These are phyloP conservation scores for Exophiala viscosa DNA, from an alignment of 2,329 filamentous ascomycete species.

Conservation along the genomic window DNA sequence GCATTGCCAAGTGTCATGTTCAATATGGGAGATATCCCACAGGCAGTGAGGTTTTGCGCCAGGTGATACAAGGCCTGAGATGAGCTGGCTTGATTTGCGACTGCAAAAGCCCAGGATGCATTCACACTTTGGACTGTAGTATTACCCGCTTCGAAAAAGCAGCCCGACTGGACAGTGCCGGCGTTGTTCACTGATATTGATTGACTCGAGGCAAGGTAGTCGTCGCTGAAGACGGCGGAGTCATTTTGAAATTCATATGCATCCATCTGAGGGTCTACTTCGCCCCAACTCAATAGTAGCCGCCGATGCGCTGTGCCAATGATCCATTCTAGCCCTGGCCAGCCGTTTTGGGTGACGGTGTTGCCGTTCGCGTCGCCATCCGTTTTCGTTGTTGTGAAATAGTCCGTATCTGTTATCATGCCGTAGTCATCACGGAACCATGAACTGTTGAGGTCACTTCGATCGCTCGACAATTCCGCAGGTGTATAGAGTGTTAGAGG, in stretches of 20 bases:
- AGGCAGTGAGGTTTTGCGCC: slow-evolving; percentile 47
- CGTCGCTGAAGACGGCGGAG: slow-evolving; percentile 48
- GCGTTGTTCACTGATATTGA: slow-evolving; percentile 29
- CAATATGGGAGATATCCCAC: slow-evolving; percentile 59
- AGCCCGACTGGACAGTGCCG: slow-evolving; percentile 49
- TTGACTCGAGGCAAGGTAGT: slow-evolving; percentile 36
- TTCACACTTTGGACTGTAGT: slow-evolving; percentile 44
- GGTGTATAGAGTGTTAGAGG: slow-evolving; percentile 50
- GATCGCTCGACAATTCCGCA: slow-evolving; percentile 46
- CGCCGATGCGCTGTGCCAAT: slow-evolving; percentile 54
- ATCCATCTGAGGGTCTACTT: slow-evolving; percentile 55
- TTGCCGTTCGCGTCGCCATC: slow-evolving; percentile 25
- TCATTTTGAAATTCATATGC: slow-evolving; percentile 56
- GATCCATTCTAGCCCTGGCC: slow-evolving; percentile 60
- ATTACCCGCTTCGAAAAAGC: slow-evolving; percentile 48
- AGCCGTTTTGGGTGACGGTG: slow-evolving; percentile 54
- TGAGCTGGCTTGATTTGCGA: slow-evolving; percentile 21
- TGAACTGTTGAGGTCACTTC: slow-evolving; percentile 54
- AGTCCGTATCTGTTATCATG: slow-evolving; percentile 37
- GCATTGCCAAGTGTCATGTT: slow-evolving; percentile 53
- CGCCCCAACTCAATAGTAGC: slow-evolving; percentile 54
- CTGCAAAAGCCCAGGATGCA: slow-evolving; percentile 51
- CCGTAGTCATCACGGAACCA: slow-evolving; percentile 45
- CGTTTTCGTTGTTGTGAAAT: slow-evolving; percentile 42
- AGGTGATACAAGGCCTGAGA: slow-evolving; percentile 32